A percentile compares a stretch with the other conserved stretches of the same genome.
Conservation (phyloP, 1,284 basidiomycete genomes). For the Pascua guehoae region DNA sequence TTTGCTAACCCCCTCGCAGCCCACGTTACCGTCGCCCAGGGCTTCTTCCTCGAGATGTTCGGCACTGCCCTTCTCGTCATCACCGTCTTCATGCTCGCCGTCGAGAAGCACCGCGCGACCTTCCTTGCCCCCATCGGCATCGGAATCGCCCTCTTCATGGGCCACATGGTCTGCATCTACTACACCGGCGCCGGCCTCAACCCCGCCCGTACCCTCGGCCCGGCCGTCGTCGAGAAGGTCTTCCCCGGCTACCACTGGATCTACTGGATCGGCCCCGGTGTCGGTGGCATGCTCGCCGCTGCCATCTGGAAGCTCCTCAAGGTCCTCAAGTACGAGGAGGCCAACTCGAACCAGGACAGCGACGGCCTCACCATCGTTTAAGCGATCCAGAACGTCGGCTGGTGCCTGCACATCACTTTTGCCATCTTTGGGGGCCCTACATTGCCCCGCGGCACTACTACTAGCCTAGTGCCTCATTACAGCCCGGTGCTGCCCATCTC, state of each 20-base stretch:
- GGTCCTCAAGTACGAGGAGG: constrained; percentile 34
- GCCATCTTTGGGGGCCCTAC: no score
- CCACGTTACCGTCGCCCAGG: constrained; percentile 35
- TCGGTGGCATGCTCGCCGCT: constrained; percentile 43
- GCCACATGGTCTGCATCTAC: constrained; percentile 50
- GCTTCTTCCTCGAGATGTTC: constrained; percentile 51
- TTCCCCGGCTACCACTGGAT: constrained; percentile 47
- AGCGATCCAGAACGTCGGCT: no score
- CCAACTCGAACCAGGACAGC: constrained; percentile 27
- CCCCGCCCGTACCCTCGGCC: constrained; percentile 49
- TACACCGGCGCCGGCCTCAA: constrained; percentile 50
- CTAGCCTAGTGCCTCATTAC: no score
- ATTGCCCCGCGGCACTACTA: no score
- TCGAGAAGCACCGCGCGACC: constrained; percentile 54
- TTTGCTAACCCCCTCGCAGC: constrained; percentile 45
- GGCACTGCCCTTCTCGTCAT: constrained; percentile 49
- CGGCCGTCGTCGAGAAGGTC: constrained; percentile 37
- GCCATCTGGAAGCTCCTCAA: constrained; percentile 47
- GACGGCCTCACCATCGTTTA: constrained; percentile 4
- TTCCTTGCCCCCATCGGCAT: constrained; percentile 56
- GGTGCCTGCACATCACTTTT: no score
- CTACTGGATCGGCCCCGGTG: constrained; percentile 47
- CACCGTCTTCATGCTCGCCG: constrained; percentile 51
- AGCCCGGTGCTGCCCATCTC: no score
- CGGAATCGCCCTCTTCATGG: constrained; percentile 52